A percentile compares a stretch with the other conserved stretches of the same genome.
phyloP scores from a whole-genome alignment of 768 basidiomycete species.

The Gelatoporia subvermispora region DNA sequence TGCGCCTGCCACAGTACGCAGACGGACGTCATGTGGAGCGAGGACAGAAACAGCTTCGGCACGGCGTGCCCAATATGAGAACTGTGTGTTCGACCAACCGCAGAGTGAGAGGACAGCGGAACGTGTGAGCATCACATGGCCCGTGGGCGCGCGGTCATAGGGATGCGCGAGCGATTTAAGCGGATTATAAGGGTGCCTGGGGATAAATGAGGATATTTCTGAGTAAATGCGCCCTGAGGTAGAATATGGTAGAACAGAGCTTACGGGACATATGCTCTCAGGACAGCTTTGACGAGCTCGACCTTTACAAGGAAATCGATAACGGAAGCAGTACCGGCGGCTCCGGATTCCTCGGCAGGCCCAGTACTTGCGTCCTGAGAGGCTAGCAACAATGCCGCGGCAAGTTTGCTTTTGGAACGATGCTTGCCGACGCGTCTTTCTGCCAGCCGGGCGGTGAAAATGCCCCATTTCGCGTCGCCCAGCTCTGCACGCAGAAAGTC shows the following conservation, averaged over 20 bases:
- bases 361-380: no score
- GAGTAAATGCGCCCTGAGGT: neutral
- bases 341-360: slow-evolving; percentile 8
- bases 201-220: slow-evolving; percentile 2
- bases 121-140: slow-evolving; percentile 42
- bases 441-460: slow-evolving; percentile 43
- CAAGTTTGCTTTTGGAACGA: slow-evolving; percentile 33
- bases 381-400: slow-evolving; percentile 9
- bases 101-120: slow-evolving; percentile 43
- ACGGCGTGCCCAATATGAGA: slow-evolving; percentile 51
- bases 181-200: slow-evolving; percentile 49
- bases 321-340: slow-evolving; percentile 35
- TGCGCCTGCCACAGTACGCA: slow-evolving; percentile 36
- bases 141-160: slow-evolving; percentile 34
- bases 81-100: slow-evolving; percentile 51
- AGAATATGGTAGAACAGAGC: slow-evolving; percentile 17
- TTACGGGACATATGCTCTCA: slow-evolving; percentile 45
- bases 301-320: slow-evolving; percentile 51
- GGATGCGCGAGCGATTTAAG: slow-evolving; percentile 42
- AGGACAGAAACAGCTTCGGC: slow-evolving; percentile 46
- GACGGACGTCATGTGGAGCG: slow-evolving; percentile 34
- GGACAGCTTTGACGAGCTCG: slow-evolving; percentile 45
- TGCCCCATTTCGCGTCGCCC: slow-evolving; percentile 39
- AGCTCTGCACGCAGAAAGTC: slow-evolving; percentile 28
- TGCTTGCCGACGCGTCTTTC: slow-evolving; percentile 38